Percentiles rank a stretch among this genome's conserved stretches.
Evolutionary conservation across 306 rosid species (phyloP).

Genomic region (Luffa acutangula): DNA sequence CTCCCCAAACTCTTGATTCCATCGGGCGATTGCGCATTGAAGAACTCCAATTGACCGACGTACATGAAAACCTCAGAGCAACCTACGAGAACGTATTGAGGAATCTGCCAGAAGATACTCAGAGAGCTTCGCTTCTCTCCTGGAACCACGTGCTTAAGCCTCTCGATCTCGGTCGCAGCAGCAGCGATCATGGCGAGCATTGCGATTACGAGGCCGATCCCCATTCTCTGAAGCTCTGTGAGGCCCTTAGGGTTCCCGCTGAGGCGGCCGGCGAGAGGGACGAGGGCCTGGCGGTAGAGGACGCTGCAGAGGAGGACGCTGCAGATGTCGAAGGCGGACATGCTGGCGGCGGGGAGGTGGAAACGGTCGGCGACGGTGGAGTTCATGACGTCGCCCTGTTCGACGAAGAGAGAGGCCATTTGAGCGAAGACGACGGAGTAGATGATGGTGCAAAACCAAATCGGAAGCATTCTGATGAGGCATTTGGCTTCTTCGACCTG

Average conservation of each 20-base stretch:
- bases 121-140: conserved; percentile 28
- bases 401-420: conserved; percentile 59
- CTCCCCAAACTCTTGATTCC: conserved; percentile 55
- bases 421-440: conserved; percentile 54
- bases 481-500: conserved; percentile 69
- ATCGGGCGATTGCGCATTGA: conserved; percentile 46
- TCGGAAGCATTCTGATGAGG: conserved; percentile 39
- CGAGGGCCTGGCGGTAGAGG: conserved; percentile 29
- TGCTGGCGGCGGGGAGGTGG: conserved; percentile 48
- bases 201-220: conserved; percentile 41
- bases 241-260: conserved; percentile 34
- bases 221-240: conserved; percentile 52
- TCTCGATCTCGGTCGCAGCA: conserved; percentile 27
- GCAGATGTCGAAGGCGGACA: conserved; percentile 47
- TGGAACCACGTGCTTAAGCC: conserved; percentile 18
- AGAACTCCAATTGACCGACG: conserved; percentile 24
- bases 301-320: conserved; percentile 38
- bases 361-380: conserved; percentile 16
- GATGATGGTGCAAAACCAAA: conserved; percentile 55
- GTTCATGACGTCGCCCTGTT: conserved; percentile 58
- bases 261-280: conserved; percentile 28
- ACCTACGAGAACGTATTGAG: conserved; percentile 49
- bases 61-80: conserved; percentile 45
- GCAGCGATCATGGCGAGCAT: conserved; percentile 47
- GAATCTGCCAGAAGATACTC: conserved; percentile 34